Conservation (phyloP, 768 basidiomycete genomes). For the Mycena crocata region DNA sequence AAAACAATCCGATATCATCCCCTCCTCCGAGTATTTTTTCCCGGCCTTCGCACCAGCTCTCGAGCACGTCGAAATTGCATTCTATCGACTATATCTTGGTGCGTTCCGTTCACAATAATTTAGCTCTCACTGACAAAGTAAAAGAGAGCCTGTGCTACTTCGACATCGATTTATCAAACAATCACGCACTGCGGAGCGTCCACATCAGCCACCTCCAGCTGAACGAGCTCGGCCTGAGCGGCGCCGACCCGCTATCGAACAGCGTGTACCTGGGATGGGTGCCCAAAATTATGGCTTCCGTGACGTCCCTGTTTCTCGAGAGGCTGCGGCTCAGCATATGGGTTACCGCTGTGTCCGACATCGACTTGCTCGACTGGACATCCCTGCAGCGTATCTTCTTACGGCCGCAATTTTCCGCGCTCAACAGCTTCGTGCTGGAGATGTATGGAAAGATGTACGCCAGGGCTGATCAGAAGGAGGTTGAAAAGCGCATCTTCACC, state of each 20-base stretch:
- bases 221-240: slow-evolving; percentile 10
- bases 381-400: neutral
- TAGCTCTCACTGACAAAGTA: neutral
- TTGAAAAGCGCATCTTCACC: neutral
- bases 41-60: slow-evolving; percentile 2
- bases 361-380: slow-evolving; percentile 10
- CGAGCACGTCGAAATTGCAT: neutral
- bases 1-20: slow-evolving; percentile 6
- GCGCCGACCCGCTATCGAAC: neutral
- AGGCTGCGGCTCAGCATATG: slow-evolving; percentile 5
- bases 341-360: neutral
- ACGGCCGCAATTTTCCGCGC: neutral
- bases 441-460: slow-evolving; percentile 11
- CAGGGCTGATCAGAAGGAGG: neutral
- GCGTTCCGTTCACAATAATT: neutral
- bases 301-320: neutral
- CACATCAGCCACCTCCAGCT: slow-evolving; percentile 6
- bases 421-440: neutral
- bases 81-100: neutral
- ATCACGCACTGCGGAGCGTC: neutral
- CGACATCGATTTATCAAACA: neutral
- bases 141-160: slow-evolving; percentile 1
- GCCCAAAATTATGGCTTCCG: neutral
- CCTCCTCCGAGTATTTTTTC: neutral
- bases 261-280: slow-evolving; percentile 7